A percentile compares a stretch with the other conserved stretches of the same genome.
Conservation (phyloP, 345 rosid species). For the Kandelia obovata region DNA sequence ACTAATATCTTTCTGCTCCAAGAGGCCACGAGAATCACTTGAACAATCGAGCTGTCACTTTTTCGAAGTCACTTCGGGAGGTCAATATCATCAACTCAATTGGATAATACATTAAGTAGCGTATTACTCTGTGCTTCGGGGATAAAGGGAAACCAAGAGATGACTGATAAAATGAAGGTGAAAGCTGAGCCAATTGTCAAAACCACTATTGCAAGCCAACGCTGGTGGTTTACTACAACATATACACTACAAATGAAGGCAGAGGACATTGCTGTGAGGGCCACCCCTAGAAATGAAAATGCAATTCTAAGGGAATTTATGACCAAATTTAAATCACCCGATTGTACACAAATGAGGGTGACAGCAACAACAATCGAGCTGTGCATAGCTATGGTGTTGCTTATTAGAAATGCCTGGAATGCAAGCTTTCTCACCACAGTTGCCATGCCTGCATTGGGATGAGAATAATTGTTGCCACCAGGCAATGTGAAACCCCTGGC, state of each 20-base stretch:
- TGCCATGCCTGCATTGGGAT: conserved; percentile 1
- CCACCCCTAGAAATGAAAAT: conserved; percentile 2
- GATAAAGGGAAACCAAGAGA: not conserved
- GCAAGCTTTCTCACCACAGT: not conserved
- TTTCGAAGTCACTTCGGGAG: too few relatives aligned
- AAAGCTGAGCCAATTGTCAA: conserved; percentile 1
- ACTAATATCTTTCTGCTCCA: too few relatives aligned
- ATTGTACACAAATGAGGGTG: conserved; percentile 8
- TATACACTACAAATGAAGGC: conserved; percentile 15
- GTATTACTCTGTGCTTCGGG: too few relatives aligned
- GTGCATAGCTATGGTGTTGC: conserved; percentile 10
- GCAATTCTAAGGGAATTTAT: not conserved
- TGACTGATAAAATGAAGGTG: not conserved
- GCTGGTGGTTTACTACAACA: conserved; percentile 2
- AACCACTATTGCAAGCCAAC: conserved; percentile 6
- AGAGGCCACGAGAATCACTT: too few relatives aligned
- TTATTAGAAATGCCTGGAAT: conserved; percentile 10
- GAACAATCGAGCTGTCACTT: too few relatives aligned
- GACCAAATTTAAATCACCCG: not conserved
- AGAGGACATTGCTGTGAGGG: conserved; percentile 7
- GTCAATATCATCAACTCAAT: too few relatives aligned
- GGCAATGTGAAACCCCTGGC: conserved; percentile 18
- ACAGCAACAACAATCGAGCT: conserved; percentile 4
- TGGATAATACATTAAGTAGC: too few relatives aligned
- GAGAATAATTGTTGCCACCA: conserved; percentile 11